Conservation (phyloP, 129 eudicot species). For the Lactuca sativa region DNA sequence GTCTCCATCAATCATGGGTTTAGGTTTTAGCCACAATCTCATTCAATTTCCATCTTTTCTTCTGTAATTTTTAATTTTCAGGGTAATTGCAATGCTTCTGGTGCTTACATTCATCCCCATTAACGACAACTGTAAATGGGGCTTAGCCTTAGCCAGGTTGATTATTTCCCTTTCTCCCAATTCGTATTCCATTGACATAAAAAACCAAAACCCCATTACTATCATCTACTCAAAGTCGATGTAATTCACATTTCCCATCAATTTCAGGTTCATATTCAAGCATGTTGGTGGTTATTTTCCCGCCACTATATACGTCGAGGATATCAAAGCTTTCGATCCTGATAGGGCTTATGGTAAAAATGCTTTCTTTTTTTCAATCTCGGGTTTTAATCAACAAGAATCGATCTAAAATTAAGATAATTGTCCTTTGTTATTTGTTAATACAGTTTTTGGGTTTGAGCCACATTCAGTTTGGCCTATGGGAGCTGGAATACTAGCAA, state of each 20-base stretch:
- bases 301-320: slow-evolving; percentile 68
- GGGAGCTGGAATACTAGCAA: slow-evolving; percentile 68
- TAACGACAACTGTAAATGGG: slow-evolving; percentile 61
- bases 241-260: not conserved
- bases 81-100: slow-evolving; percentile 68
- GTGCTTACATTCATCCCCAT: slow-evolving; percentile 60
- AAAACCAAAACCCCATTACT: not conserved
- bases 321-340: slow-evolving; percentile 80
- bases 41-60: not conserved
- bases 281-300: slow-evolving; percentile 86
- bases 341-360: slow-evolving; percentile 66
- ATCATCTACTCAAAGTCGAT: not conserved
- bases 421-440: not conserved
- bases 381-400: not conserved
- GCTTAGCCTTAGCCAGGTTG: slow-evolving; percentile 72
- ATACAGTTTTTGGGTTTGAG: slow-evolving; percentile 79
- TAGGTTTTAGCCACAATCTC: not conserved
- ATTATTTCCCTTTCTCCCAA: slow-evolving; percentile 25
- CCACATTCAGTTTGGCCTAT: slow-evolving; percentile 97
- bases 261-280: slow-evolving; percentile 73
- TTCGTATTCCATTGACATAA: not conserved
- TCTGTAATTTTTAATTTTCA: slow-evolving; percentile 15
- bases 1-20: not conserved
- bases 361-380: not conserved
- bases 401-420: not conserved